Conservation (phyloP, 225 moss, liverwort and hornwort genomes). For the Bryoerythrophyllum caledonicum region DNA sequence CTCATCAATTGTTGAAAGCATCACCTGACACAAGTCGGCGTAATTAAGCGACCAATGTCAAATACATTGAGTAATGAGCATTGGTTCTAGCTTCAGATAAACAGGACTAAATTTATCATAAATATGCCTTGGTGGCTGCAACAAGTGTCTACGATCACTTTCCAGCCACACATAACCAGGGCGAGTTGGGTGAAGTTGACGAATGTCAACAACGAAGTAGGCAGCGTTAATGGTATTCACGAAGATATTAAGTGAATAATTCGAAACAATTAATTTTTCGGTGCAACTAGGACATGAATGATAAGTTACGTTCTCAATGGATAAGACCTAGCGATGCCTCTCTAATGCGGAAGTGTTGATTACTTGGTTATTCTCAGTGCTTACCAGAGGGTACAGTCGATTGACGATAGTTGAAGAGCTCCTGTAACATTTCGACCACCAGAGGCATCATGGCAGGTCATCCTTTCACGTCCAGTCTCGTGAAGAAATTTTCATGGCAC, state of each 20-base stretch:
- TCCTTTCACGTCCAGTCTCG: background rate
- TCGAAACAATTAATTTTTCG: background rate
- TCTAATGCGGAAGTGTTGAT: background rate
- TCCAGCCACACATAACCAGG: background rate
- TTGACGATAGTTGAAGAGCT: background rate
- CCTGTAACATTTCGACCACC: background rate
- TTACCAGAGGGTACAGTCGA: background rate
- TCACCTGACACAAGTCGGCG: background rate
- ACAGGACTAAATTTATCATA: background rate
- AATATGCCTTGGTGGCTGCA: background rate
- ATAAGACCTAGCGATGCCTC: background rate
- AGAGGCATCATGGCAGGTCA: background rate
- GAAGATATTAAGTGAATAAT: background rate
- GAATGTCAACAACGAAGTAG: background rate
- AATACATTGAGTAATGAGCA: background rate
- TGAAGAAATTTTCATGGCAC: background rate
- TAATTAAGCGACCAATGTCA: background rate
- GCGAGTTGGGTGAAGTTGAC: background rate
- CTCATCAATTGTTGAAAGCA: background rate
- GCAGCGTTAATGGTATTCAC: background rate
- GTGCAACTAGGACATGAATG: background rate
- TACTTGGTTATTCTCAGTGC: background rate
- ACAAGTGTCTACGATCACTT: background rate
- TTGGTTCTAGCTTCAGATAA: background rate
- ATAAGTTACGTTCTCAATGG: background rate